Base-by-base conservation (phyloP, 108 stramenopile species). In the Fragilariopsis cylindrus region DNA sequence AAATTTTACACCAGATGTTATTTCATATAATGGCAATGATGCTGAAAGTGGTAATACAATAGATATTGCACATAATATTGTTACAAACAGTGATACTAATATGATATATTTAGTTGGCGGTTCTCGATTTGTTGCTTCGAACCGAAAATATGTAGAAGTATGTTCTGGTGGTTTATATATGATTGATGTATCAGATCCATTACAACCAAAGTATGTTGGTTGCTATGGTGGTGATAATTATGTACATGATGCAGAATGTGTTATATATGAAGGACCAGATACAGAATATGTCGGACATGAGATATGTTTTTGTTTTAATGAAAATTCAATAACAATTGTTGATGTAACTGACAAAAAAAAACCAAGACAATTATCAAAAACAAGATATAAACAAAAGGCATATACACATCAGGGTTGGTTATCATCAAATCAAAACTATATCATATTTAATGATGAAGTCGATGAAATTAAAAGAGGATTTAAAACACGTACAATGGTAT, bases 361-460 rank as follows among this genome's bases (percentile, higher is more conserved):
- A 5, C 13, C 46, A 5, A 5, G 9, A n/a, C 21, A 60, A 2
- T 5, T 78, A 12, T 65, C 65, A 18, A 48, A 19, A 15, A 53
- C 57, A 3, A 50, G 9, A 0, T 84, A 81, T 73, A 9, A 9
- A 2, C 16, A 47, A 7, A 13, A 11, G 5, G 57, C 11, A 1
- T 84, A 81, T 58, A 78, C 77, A 2, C 84, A 84, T 50, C 79
- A 84, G 47, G 83, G 83, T 45, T 84, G 78, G 83, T 63, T 84
- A 18, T 73, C 80, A 30, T 48, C 64, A 9, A 80, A 84, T 48
- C 60, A 70, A 40, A 77, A 4, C 4, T 54, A 76, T 30, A 40
- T 84, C 1, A 19, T 81, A 50, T 47, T 81, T 16, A 72, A 63
- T 44, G 83, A 84, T 69, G 83, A 84, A 60, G 5, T 2, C n/a